These are phyloP conservation scores for Tulasnella sp. DNA, from an alignment of 768 basidiomycete species.

Conservation along the genomic window DNA sequence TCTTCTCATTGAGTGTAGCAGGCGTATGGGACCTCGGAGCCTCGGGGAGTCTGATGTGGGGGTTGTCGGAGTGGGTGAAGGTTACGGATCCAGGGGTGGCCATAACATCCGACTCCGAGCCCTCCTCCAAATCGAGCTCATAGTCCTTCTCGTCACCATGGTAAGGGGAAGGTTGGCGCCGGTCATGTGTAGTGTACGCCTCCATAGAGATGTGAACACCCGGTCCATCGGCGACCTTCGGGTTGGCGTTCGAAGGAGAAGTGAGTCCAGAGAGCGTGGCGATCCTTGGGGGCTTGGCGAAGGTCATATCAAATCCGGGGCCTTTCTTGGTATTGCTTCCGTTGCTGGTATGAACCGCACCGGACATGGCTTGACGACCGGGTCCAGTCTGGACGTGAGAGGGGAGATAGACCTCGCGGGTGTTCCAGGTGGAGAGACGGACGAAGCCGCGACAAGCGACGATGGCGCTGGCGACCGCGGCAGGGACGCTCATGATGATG, in stretches of 20 bases:
- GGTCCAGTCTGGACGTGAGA: neutral
- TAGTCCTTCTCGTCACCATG: neutral
- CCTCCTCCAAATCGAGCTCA: slow-evolving; percentile 1
- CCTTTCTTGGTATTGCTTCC: neutral
- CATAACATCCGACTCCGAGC: neutral
- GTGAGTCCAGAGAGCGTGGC: neutral
- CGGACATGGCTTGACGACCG: neutral
- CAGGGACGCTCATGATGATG: slow-evolving; percentile 20
- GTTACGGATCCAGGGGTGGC: neutral
- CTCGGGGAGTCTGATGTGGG: slow-evolving; percentile 5
- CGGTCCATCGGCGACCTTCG: neutral
- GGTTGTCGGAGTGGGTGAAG: slow-evolving; percentile 3
- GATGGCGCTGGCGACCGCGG: slow-evolving; percentile 9
- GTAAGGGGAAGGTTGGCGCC: neutral
- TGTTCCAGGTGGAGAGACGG: slow-evolving; percentile 13
- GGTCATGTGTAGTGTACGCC: slow-evolving; percentile 11
- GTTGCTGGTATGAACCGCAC: neutral
- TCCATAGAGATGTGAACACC: slow-evolving; percentile 16
- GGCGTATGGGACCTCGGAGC: neutral
- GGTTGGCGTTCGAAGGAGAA: neutral
- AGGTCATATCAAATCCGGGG: neutral
- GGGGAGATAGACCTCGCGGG: slow-evolving; percentile 2
- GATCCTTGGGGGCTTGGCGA: neutral
- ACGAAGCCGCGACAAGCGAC: slow-evolving; percentile 21
- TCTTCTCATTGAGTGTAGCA: no score